Conservation (phyloP, 83 land plant genomes). For the Diphasiastrum complanatum region DNA sequence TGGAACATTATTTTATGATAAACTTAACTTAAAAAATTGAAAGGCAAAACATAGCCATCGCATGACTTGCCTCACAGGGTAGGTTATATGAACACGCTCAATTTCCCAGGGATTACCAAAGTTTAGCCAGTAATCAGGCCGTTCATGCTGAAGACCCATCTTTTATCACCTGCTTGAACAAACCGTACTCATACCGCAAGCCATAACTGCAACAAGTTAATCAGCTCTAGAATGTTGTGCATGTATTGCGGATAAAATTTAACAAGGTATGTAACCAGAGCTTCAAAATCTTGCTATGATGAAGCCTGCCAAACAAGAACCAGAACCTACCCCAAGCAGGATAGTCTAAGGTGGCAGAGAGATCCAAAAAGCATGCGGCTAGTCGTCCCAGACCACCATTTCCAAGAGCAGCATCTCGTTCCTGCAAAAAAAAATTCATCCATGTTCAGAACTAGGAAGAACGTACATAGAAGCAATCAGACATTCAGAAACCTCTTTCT, state of each 20-base stretch:
- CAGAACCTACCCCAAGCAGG: slow-evolving; percentile 63
- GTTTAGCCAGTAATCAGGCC: slow-evolving; percentile 75
- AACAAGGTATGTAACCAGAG: no score
- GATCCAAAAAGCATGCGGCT: slow-evolving; percentile 72
- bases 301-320: neutral
- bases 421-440: slow-evolving; percentile 49
- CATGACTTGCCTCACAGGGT: slow-evolving; percentile 47
- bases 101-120: slow-evolving; percentile 92
- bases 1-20: no score
- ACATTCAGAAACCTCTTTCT: no score
- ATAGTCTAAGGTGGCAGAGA: slow-evolving; percentile 61
- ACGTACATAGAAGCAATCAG: no score
- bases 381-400: slow-evolving; percentile 87
- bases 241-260: no score
- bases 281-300: no score
- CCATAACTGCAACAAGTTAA: slow-evolving; percentile 49
- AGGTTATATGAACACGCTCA: slow-evolving; percentile 66
- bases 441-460: no score
- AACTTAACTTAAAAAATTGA: no score
- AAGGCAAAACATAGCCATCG: neutral
- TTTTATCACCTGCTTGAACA: slow-evolving; percentile 55
- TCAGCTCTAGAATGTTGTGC: neutral
- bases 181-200: slow-evolving; percentile 67
- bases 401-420: slow-evolving; percentile 77
- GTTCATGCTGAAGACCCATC: slow-evolving; percentile 77